These are phyloP conservation scores for Coleophoma cylindrospora DNA, from an alignment of 2,329 filamentous ascomycete genomes.

Conservation along the genomic window DNA sequence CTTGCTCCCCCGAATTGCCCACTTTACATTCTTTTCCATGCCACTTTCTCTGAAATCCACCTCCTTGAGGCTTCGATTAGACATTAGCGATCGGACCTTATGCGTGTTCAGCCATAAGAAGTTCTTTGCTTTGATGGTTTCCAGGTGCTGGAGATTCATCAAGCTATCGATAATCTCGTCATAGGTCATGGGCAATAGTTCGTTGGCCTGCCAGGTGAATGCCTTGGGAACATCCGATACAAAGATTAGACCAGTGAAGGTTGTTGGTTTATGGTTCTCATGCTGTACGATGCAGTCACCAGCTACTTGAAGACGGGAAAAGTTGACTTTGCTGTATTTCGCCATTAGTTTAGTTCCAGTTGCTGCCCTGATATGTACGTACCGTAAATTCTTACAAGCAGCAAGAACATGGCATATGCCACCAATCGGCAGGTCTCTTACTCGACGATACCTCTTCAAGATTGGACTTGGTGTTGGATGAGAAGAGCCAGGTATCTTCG, in stretches of 20 bases:
- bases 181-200: slow-evolving; percentile 7
- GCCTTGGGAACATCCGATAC: slow-evolving; percentile 8
- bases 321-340: slow-evolving; percentile 8
- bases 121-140: slow-evolving; percentile 8
- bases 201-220: slow-evolving; percentile 7
- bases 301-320: slow-evolving; percentile 12
- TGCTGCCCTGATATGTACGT: not conserved
- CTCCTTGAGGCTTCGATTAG: slow-evolving; percentile 2
- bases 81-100: slow-evolving; percentile 3
- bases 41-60: slow-evolving; percentile 16
- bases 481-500: not conserved
- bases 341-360: not conserved
- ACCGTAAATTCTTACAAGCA: slow-evolving; percentile 13
- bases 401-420: slow-evolving; percentile 15
- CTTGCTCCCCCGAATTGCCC: slow-evolving; percentile 12
- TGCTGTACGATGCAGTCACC: slow-evolving; percentile 11
- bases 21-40: slow-evolving; percentile 9
- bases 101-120: slow-evolving; percentile 10
- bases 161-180: slow-evolving; percentile 11
- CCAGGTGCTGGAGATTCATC: slow-evolving; percentile 5
- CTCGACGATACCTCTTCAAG: slow-evolving; percentile 8
- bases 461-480: slow-evolving; percentile 15
- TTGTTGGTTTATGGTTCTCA: not conserved
- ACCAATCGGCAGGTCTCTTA: slow-evolving; percentile 17
- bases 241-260: slow-evolving; percentile 6